These are phyloP conservation scores for Penicillium bialowiezense DNA, from an alignment of 495 filamentous ascomycete genomes.

Conservation along the genomic window DNA sequence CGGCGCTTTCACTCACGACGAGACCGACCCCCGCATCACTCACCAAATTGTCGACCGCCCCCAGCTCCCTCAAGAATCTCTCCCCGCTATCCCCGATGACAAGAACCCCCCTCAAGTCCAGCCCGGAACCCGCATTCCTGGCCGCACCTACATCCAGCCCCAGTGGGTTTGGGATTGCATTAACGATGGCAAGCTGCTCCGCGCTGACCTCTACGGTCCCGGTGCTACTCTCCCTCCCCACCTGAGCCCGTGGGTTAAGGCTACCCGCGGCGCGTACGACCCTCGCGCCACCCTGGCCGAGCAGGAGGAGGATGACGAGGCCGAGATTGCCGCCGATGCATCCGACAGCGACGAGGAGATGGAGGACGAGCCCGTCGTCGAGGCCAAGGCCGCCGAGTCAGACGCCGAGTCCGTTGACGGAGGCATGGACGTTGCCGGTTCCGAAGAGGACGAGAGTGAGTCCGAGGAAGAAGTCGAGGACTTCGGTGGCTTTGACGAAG, in stretches of 20 bases:
- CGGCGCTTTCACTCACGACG: slow-evolving; percentile 86
- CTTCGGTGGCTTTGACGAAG: slow-evolving; percentile 43
- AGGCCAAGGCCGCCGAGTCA: slow-evolving; percentile 33
- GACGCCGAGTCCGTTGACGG: slow-evolving; percentile 45
- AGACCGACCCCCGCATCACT: slow-evolving; percentile 82
- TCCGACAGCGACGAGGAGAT: slow-evolving; percentile 43
- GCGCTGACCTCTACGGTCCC: slow-evolving; percentile 84
- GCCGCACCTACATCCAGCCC: slow-evolving; percentile 88
- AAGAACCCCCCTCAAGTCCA: slow-evolving; percentile 38
- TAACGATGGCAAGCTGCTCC: slow-evolving; percentile 83
- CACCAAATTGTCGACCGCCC: slow-evolving; percentile 95
- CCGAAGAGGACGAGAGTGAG: slow-evolving; percentile 48
- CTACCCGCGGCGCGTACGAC: slow-evolving; percentile 79
- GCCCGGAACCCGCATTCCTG: slow-evolving; percentile 70
- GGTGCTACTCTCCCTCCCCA: slow-evolving; percentile 89
- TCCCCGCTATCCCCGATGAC: slow-evolving; percentile 56
- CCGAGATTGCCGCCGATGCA: slow-evolving; percentile 64
- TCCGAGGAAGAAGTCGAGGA: slow-evolving; percentile 40
- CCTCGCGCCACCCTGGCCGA: slow-evolving; percentile 73
- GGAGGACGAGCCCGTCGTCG: slow-evolving; percentile 32
- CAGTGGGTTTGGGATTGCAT: slow-evolving; percentile 98
- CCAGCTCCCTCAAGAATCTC: slow-evolving; percentile 61
- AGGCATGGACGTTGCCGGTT: slow-evolving; percentile 59
- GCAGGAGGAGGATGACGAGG: slow-evolving; percentile 79
- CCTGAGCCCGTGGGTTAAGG: slow-evolving; percentile 93